Evolutionary conservation across 805 yeast genomes (phyloP), one percentile per base, ranked within the genome.

Genomic region (Suhomyces pyralidae): DNA sequence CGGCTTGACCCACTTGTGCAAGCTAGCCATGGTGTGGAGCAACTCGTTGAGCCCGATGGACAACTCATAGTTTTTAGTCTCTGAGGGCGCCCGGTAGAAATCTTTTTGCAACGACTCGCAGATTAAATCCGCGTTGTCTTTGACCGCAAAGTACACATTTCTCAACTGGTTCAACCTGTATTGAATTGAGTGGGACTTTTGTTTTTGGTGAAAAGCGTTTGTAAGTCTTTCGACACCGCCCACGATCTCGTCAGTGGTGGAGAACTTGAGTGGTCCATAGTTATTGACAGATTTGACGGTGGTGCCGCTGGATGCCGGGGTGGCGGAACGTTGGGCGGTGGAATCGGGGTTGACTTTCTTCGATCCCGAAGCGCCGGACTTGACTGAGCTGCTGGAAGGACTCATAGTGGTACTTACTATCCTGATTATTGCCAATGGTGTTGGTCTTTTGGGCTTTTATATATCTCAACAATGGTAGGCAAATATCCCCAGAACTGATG

Each of bases 131-230:
- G 71, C 76, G 61, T 84, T 77, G 63, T 87, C 91, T 54, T 74
- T 69, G 15, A 91, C 51, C 1, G 81, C 84, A 59, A 77, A 84
- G 70, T 85, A 87, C 17, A 91, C 61, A 60, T 85, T 82, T 53
- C 90, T 77, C 58, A 91, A 77, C 63, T 84, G 88, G 50, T 81
- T 74, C 58, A 81, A 74, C 47, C 96, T 77, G 62, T 62, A 79
- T 55, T 77, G 81, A 48, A 85, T 56, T n/a, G 81, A 68, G 57
- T 75, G 79, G 3, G 82, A 74, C 58, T 80, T 80, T 51, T 79
- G 78, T 7, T 70, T 57, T 26, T 64, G 61, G 66, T 78, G 74
- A 61, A 71, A 86, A 2, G 78, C 69, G 5, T 63, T 57, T 5
- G 67, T 67, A 10, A 85, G 69, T 15, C 64, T 61, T 8, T 69